Conservation (phyloP, 768 basidiomycete genomes). For the Suillus sp. region DNA sequence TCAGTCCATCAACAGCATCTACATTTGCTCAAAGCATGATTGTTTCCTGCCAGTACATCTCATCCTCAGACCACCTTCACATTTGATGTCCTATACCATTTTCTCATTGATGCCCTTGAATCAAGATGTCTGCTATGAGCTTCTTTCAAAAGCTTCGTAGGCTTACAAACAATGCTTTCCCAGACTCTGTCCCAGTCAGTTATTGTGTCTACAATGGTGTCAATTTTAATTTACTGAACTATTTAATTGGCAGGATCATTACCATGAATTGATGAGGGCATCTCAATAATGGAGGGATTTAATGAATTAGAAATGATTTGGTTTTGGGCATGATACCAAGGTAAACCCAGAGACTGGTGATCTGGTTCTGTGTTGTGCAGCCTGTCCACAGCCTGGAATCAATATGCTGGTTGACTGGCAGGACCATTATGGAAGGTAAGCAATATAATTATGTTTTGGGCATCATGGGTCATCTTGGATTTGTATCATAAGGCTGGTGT, state of each 20-base stretch:
- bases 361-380: constrained; percentile 26
- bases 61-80: constrained; percentile 4
- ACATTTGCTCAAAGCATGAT: background rate
- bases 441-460: too few species aligned
- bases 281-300: constrained; percentile 12
- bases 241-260: constrained; percentile 14
- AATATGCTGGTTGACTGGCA: constrained; percentile 30
- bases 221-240: too few species aligned
- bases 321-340: constrained; percentile 16
- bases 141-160: constrained; percentile 11
- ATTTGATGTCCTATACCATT: constrained; percentile 25
- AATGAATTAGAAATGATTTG: constrained; percentile 7
- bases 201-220: too few species aligned
- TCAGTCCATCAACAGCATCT: background rate
- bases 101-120: constrained; percentile 23
- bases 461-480: too few species aligned
- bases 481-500: too few species aligned
- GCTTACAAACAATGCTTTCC: constrained; percentile 11
- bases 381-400: constrained; percentile 30
- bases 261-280: constrained; percentile 16
- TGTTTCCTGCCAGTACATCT: too few species aligned
- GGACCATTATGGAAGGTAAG: constrained; percentile 11
- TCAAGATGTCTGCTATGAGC: background rate
- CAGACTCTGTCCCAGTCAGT: constrained; percentile 6
- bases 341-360: constrained; percentile 8